A percentile compares a stretch with the other conserved stretches of the same genome.
phyloP scores from a whole-genome alignment of 768 basidiomycete species.

The Lactarius evosmus region DNA sequence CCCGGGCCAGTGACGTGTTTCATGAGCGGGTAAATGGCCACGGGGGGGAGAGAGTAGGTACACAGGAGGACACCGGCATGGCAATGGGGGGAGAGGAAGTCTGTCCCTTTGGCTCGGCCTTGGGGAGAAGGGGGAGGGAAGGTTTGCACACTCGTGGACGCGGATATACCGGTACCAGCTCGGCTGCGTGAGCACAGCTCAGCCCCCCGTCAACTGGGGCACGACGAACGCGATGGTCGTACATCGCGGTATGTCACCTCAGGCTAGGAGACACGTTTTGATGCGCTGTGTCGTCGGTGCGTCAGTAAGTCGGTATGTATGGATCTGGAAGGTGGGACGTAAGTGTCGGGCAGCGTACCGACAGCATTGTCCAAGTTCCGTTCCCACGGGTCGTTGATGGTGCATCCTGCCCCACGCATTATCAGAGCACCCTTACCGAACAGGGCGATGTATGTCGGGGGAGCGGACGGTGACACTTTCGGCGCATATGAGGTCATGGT shows the following conservation, averaged over 20 bases:
- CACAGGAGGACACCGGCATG: conserved; percentile 77
- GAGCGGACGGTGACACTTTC: conserved; percentile 59
- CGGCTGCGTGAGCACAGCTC: conserved; percentile 79
- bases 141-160: neutral
- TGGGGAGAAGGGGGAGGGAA: neutral
- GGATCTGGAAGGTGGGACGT: too few species aligned
- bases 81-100: neutral
- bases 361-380: conserved; percentile 86
- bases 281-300: conserved; percentile 59
- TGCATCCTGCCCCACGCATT: conserved; percentile 99
- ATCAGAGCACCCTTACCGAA: conserved; percentile 90
- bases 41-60: conserved; percentile 84
- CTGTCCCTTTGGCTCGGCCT: neutral
- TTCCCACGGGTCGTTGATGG: conserved; percentile 99
- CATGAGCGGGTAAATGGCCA: conserved; percentile 92
- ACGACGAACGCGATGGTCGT: conserved; percentile 83
- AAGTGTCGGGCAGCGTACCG: conserved; percentile 53
- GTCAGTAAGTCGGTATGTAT: neutral
- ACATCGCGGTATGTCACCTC: conserved; percentile 68
- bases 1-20: conserved; percentile 98
- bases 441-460: conserved; percentile 71
- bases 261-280: conserved; percentile 80
- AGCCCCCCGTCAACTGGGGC: conserved; percentile 77
- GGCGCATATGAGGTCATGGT: conserved; percentile 91
- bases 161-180: conserved; percentile 86